These are phyloP conservation scores for Ricinus communis DNA, from an alignment of 345 rosid species.

Conservation along the genomic window DNA sequence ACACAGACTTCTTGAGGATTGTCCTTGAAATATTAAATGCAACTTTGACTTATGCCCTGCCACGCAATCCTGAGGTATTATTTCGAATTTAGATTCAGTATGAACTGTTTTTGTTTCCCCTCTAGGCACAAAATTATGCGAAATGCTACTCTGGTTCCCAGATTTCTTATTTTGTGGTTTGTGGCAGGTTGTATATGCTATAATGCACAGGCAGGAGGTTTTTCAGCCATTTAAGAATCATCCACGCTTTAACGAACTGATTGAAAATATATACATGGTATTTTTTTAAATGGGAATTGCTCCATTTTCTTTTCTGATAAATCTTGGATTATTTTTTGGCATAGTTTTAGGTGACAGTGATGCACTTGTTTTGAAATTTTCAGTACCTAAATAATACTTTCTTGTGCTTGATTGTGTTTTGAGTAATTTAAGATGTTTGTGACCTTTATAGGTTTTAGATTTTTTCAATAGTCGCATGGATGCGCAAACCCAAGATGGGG, in stretches of 20 bases:
- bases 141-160: background rate
- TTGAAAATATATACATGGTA: slow-evolving; percentile 87
- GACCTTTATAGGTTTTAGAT: slow-evolving; percentile 66
- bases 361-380: background rate
- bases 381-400: background rate
- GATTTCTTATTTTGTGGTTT: slow-evolving; percentile 10
- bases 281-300: background rate
- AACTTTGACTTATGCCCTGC: slow-evolving; percentile 86
- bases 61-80: slow-evolving; percentile 93
- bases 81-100: background rate
- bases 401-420: background rate
- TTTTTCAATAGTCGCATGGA: slow-evolving; percentile 92
- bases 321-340: background rate
- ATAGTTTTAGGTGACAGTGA: background rate
- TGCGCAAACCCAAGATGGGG: slow-evolving; percentile 75
- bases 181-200: slow-evolving; percentile 82
- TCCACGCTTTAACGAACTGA: slow-evolving; percentile 85
- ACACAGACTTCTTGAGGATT: slow-evolving; percentile 91
- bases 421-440: background rate
- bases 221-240: slow-evolving; percentile 87
- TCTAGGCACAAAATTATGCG: background rate
- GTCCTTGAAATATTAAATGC: slow-evolving; percentile 95
- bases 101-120: background rate
- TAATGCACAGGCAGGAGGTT: slow-evolving; percentile 97
- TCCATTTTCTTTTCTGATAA: background rate